Evolutionary conservation across 1,284 basidiomycete genomes (phyloP).

Genomic region (Rhodotorula sp.): DNA sequence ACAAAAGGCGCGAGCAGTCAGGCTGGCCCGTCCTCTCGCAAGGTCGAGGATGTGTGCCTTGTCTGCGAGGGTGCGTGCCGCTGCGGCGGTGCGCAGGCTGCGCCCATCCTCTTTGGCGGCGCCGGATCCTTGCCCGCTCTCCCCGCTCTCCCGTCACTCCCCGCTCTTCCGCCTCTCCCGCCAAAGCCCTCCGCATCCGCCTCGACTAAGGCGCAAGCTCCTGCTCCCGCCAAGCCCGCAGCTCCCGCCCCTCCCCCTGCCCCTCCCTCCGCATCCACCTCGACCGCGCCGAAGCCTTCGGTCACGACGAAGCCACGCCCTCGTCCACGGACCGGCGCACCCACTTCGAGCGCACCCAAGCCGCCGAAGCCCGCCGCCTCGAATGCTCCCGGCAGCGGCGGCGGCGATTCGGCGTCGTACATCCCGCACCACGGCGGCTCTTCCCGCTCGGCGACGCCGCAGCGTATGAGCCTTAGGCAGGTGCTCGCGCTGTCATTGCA

Average conservation of each 20-base stretch:
- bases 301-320: not conserved
- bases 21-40: not conserved
- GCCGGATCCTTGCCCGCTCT: not conserved
- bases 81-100: too few species aligned
- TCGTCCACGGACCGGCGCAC: not conserved
- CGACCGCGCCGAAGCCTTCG: not conserved
- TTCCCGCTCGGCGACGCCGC: not conserved
- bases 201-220: not conserved
- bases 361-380: not conserved
- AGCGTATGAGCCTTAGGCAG: slow-evolving; percentile 30
- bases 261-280: not conserved
- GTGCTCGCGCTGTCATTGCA: slow-evolving; percentile 32
- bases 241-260: not conserved
- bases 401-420: not conserved
- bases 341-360: not conserved
- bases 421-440: slow-evolving; percentile 4
- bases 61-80: too few species aligned
- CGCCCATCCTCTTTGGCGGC: not conserved
- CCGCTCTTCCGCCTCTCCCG: slow-evolving; percentile 16
- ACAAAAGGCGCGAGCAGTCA: not conserved
- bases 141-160: slow-evolving; percentile 7
- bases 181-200: not conserved
- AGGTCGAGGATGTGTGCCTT: not conserved
- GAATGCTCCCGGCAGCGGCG: not conserved
- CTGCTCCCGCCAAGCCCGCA: not conserved